These are phyloP conservation scores for Chimonanthus praecox DNA, from an alignment of 164 flowering plant genomes.

Conservation along the genomic window DNA sequence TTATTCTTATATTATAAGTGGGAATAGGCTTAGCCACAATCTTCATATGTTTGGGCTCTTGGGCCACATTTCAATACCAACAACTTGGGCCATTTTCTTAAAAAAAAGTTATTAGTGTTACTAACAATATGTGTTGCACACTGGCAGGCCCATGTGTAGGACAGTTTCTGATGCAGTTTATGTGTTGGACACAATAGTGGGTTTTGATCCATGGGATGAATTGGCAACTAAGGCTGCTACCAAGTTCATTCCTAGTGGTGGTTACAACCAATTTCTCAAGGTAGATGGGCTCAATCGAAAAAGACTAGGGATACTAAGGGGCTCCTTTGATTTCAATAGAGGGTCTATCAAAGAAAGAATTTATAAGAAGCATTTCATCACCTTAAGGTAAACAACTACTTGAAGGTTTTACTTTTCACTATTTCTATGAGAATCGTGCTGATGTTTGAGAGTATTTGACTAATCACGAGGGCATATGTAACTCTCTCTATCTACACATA, in stretches of 20 bases:
- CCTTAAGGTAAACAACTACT: conserved; percentile 27
- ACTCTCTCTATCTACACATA: too few species aligned
- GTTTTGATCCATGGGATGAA: conserved; percentile 43
- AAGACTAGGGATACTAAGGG: conserved; percentile 36
- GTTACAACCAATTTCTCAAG: conserved; percentile 55
- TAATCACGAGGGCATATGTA: too few species aligned
- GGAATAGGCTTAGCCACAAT: too few species aligned
- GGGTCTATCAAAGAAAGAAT: conserved; percentile 2
- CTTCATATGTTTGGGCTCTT: not conserved
- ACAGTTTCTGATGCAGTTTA: conserved; percentile 69
- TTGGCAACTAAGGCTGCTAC: conserved; percentile 39
- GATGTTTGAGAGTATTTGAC: too few species aligned
- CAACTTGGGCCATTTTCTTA: not conserved
- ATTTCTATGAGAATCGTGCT: not conserved
- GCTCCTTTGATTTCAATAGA: conserved; percentile 13
- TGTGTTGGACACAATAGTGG: conserved; percentile 63
- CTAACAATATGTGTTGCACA: not conserved
- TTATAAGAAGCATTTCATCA: conserved; percentile 27
- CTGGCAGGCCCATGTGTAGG: conserved; percentile 61
- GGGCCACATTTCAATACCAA: not conserved
- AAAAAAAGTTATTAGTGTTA: not conserved
- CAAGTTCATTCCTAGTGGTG: conserved; percentile 53
- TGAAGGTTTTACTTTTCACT: not conserved
- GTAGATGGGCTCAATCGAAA: conserved; percentile 52
- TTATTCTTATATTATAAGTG: not conserved